Evolutionary conservation across 2,329 filamentous ascomycete genomes (phyloP), one percentile per base, ranked within the genome.

Genomic region (Aspergillus pseudotamarii): DNA sequence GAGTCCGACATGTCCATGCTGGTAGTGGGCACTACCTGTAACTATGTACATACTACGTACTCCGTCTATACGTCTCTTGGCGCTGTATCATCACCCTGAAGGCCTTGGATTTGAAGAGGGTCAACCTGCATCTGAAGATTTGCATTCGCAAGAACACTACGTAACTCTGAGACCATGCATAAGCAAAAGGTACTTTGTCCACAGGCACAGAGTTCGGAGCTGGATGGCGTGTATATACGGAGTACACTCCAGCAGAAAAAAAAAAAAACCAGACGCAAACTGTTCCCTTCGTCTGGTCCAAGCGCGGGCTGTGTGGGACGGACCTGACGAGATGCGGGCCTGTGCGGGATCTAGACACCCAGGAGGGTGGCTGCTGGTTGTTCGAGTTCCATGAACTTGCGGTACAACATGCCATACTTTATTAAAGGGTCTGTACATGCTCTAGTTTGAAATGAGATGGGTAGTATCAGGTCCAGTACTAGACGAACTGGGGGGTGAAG

Each of bases 271-370:
- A 55, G 21, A 34, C 32, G n/a, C 32, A 55, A 55, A 23, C 51
- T 55, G 32, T 36, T 55, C 32, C 51, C 12, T 55, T 14, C 34
- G 10, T 51, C 50, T 62, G 59, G 64, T 60, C 60, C 62, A 66
- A 64, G 64, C 62, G 62, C 58, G 56, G 48, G 56, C 57, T 57
- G 48, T 61, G 63, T 61, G 64, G 60, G 57, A 64, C 60, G 53
- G 58, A 48, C 51, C 41, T 50, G 62, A 62, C 53, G 50, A 59
- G 30, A 57, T 48, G 61, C 60, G 60, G 58, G 60, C 56, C 60
- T 62, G 60, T 62, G 60, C 60, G 60, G 21, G 55, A 34, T 58
- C 55, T 62, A 57, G 60, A 55, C 46, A 57, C n/a, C 41, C 32
- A 19, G 38, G 34, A 50, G 23, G 34, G 26, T 50, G 26, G 43